Evolutionary conservation across 768 basidiomycete species (phyloP), one percentile per base, ranked within the genome.

Genomic region (Cyclocybe aegerita): DNA sequence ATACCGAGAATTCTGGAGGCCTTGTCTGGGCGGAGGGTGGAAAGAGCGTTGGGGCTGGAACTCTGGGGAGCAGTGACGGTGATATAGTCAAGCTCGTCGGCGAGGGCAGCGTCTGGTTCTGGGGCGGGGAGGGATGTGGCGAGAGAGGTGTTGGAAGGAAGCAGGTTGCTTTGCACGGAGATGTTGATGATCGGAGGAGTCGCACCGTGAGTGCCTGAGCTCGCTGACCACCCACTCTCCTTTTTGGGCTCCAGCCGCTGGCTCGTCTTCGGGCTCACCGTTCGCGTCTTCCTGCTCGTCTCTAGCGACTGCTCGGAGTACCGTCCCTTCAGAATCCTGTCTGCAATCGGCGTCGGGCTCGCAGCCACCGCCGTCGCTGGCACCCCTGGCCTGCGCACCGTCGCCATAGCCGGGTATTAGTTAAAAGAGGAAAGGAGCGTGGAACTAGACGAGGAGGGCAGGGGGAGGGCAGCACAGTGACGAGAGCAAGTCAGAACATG

Each of bases 1-100:
- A 91, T 85, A 56, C 88, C 90, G 38, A 91, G 80, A 46, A 91
- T 76, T 55, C 88, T 78, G 16, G 88, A 84, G 16, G 90, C 87
- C 70, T 91, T 91, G 69, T 90, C 87, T 23, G 76, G 70, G 52
- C 80, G 78, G 47, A 70, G 57, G 48, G 68, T 61, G 49, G 71
- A 63, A 54, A 73, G 63, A 44, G 70, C 53, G 62, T 69, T 65
- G 37, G 72, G 66, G 55, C 60, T 65, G 31, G 70, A 61, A 52
- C 59, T 55, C 35, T 59, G 48, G 48, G 72, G 67, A 43, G 70
- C 53, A 14, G 63, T 55, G 53, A 70, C 65, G 56, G 80, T 82
- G 61, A 88, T 86, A 69, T 86, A 90, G 74, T 88, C 86, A 48
- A 86, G 78, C 63, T 86, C 85, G 70, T 88, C 83, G 23, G 81